These are phyloP conservation scores for Oryza longistaminata DNA, from an alignment of 176 grass and related monocot genomes.

Conservation along the genomic window DNA sequence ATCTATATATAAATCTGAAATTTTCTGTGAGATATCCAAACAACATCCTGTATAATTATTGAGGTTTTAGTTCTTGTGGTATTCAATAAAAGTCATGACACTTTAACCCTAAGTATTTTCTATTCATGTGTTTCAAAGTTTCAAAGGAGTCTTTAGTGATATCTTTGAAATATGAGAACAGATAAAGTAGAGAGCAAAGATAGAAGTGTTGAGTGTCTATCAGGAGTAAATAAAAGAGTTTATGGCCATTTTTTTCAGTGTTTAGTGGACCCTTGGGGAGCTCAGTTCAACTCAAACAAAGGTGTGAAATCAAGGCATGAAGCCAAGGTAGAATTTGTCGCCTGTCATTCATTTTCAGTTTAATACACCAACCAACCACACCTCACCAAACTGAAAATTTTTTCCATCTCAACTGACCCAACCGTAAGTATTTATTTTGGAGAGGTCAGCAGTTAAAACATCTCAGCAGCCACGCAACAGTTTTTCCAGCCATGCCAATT, in stretches of 20 bases:
- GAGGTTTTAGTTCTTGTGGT: too few relatives aligned
- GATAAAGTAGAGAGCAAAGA: neutral
- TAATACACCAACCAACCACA: neutral
- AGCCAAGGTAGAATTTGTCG: neutral
- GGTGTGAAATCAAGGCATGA: neutral
- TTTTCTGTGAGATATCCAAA: too few relatives aligned
- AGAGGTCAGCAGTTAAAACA: conserved; percentile 3
- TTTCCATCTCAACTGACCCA: neutral
- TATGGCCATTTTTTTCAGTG: neutral
- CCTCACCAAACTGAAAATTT: neutral
- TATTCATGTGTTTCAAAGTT: too few relatives aligned
- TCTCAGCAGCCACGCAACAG: neutral
- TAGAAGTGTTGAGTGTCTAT: too few relatives aligned
- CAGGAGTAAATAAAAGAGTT: too few relatives aligned
- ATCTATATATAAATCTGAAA: too few relatives aligned
- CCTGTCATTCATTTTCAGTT: neutral
- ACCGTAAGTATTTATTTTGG: neutral
- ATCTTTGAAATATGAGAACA: neutral
- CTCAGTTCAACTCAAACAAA: neutral
- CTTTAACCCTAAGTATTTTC: too few relatives aligned
- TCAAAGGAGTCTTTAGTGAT: too few relatives aligned
- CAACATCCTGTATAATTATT: too few relatives aligned
- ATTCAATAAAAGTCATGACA: too few relatives aligned
- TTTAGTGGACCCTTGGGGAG: neutral
- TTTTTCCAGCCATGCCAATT: conserved; percentile 8